Evolutionary conservation across 1,284 basidiomycete genomes (phyloP).

Genomic region (Rhizoctonia solani): DNA sequence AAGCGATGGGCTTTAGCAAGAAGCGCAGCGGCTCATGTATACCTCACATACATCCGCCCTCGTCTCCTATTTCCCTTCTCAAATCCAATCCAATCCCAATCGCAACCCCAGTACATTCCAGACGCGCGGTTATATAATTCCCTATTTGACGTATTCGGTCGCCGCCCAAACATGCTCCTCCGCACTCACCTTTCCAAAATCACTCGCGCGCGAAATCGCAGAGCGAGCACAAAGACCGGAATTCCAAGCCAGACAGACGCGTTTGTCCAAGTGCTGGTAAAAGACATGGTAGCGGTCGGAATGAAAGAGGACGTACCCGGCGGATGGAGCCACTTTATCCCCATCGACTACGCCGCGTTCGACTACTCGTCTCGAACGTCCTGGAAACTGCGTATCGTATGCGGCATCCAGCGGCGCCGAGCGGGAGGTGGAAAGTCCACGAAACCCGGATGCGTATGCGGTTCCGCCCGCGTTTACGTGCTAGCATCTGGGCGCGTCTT

Average conservation of each 20-base stretch:
- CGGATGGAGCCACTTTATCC: conserved; percentile 18
- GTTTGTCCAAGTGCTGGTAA: conserved; percentile 4
- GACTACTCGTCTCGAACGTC: no score
- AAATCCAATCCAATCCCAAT: not conserved
- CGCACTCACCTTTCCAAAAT: not conserved
- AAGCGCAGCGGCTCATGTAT: conserved; percentile 31
- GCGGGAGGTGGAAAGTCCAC: no score
- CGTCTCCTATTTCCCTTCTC: not conserved
- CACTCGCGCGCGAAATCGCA: not conserved
- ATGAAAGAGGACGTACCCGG: conserved; percentile 3
- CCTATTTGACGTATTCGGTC: conserved; percentile 55
- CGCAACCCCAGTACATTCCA: conserved; percentile 49
- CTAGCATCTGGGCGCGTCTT: no score
- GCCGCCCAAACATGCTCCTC: conserved; percentile 43
- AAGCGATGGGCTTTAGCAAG: conserved; percentile 43
- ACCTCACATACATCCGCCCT: conserved; percentile 18
- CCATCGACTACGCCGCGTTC: no score
- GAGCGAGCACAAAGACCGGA: not conserved
- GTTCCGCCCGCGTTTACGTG: no score
- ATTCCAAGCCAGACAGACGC: conserved; percentile 1
- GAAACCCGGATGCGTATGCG: no score
- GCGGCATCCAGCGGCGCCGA: no score
- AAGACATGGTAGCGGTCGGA: conserved; percentile 19
- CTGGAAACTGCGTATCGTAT: no score
- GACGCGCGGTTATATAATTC: conserved; percentile 72